A percentile compares a stretch with the other conserved stretches of the same genome.
These are phyloP conservation scores for Cyclostephanos tholiformis DNA, from an alignment of 108 stramenopile species.

Conservation along the genomic window DNA sequence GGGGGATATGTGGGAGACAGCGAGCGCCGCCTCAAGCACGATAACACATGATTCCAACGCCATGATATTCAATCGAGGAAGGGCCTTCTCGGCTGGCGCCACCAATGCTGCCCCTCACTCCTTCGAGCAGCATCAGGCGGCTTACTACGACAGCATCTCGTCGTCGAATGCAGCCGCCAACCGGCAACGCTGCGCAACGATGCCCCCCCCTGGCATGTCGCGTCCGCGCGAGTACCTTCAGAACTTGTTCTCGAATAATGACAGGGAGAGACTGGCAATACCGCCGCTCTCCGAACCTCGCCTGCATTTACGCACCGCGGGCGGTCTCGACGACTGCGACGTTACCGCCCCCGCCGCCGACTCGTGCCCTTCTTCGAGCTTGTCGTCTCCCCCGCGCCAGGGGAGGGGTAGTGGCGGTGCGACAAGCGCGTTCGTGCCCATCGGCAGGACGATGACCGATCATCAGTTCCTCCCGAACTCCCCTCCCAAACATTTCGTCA, in stretches of 20 bases:
- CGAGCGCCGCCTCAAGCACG: slow-evolving; percentile 63
- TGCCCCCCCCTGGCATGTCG: slow-evolving; percentile 66
- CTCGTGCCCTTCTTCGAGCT: too few relatives aligned
- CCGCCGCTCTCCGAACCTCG: slow-evolving; percentile 40
- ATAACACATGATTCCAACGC: slow-evolving; percentile 8
- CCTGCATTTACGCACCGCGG: slow-evolving; percentile 16
- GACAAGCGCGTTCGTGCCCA: slow-evolving; percentile 45
- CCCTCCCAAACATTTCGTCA: slow-evolving; percentile 12
- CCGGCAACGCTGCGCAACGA: slow-evolving; percentile 61
- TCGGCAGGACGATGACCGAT: slow-evolving; percentile 9
- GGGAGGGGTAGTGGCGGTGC: background rate
- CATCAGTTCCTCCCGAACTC: slow-evolving; percentile 5
- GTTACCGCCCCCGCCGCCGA: background rate
- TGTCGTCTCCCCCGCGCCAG: background rate
- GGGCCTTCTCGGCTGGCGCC: slow-evolving; percentile 45
- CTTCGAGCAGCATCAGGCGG: slow-evolving; percentile 13
- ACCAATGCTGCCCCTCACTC: slow-evolving; percentile 27
- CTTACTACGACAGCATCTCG: slow-evolving; percentile 29
- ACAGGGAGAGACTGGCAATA: slow-evolving; percentile 33
- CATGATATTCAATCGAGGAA: slow-evolving; percentile 40
- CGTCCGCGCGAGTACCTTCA: slow-evolving; percentile 52
- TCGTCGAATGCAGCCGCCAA: slow-evolving; percentile 41
- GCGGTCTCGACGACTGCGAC: slow-evolving; percentile 5
- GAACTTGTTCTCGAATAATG: slow-evolving; percentile 22
- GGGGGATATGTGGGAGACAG: slow-evolving; percentile 57